These are phyloP conservation scores for Exophiala xenobiotica DNA, from an alignment of 2,329 filamentous ascomycete species.

Conservation along the genomic window DNA sequence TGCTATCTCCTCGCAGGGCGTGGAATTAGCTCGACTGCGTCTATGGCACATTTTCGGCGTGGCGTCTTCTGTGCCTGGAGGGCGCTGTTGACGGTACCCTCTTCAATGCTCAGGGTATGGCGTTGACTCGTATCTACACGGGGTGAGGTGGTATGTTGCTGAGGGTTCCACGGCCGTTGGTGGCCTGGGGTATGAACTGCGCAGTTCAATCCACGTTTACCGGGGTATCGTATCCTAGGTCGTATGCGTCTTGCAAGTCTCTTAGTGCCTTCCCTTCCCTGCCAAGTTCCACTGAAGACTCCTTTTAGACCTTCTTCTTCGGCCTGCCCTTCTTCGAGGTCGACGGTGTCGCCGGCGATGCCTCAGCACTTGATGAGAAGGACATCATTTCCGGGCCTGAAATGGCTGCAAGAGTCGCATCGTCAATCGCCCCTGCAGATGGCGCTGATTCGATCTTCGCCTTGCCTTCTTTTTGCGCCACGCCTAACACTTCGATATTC, in stretches of 20 bases:
- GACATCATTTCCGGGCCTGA: background rate
- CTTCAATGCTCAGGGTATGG: too few species aligned
- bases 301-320: conserved; percentile 19
- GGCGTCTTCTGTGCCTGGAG: too few species aligned
- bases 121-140: too few species aligned
- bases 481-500: conserved; percentile 55
- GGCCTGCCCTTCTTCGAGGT: conserved; percentile 19
- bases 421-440: conserved; percentile 1
- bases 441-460: conserved; percentile 2
- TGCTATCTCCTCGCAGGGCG: too few species aligned
- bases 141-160: too few species aligned
- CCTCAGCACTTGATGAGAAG: conserved; percentile 12
- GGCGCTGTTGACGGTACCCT: too few species aligned
- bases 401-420: background rate
- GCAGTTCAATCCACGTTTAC: background rate
- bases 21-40: too few species aligned
- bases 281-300: background rate
- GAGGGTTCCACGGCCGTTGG: too few species aligned
- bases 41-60: too few species aligned
- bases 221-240: too few species aligned
- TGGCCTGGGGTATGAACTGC: background rate
- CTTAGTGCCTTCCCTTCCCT: background rate
- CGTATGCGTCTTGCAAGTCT: background rate
- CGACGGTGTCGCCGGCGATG: background rate
- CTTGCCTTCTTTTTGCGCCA: conserved; percentile 40